Base-by-base conservation (phyloP, 2,329 filamentous ascomycete genomes). In the Claviceps pusilla region DNA sequence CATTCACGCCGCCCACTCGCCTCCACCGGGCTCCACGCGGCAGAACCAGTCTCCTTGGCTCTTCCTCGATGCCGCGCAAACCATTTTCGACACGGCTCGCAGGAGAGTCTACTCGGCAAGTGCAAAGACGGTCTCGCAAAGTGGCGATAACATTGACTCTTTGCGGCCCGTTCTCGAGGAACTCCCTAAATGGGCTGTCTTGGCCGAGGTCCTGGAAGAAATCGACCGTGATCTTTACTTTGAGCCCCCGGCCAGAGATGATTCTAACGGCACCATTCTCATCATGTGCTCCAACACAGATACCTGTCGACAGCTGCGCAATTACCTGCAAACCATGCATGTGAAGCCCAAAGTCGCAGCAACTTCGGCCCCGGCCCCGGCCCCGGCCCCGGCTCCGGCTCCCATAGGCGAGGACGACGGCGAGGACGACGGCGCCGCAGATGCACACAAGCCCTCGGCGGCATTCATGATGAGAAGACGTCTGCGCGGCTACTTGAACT, bases 1-100 rank as follows among this genome's bases (percentile, higher is more conserved):
- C 0, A 91, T 98, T 49, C 82, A 95, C 50, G 89, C 91, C 10
- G 88, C 90, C 0, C 89, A 95, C 64, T 86, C 88, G 50, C 90
- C 93, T 4, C 85, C 88, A 1, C 87, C 89, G 9, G 90, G 89
- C 0, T 91, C 89, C 2, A 95, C 83, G 3, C 82, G 84, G 58
- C 87, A 95, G 64, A 90, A 84, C 39, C 89, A 95, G 62, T 94
- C 90, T 0, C 93, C 93, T 0, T 98, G 93, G 93, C 75, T 98
- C 37, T 97, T 96, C 62, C 77, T 97, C 5, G 93, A 97, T 67
- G 90, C 91, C 29, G 91, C 93, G 0, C 87, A 97, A 67, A 90
- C 87, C 16, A 88, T 98, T 12, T 97, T 98, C 60, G 86, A 90
- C 57, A 89, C 87, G 3, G 89, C 93, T 1, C 93, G 89, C 66